These are phyloP conservation scores for Lanmaoa pseudosensibilis DNA, from an alignment of 768 basidiomycete species.

Conservation along the genomic window DNA sequence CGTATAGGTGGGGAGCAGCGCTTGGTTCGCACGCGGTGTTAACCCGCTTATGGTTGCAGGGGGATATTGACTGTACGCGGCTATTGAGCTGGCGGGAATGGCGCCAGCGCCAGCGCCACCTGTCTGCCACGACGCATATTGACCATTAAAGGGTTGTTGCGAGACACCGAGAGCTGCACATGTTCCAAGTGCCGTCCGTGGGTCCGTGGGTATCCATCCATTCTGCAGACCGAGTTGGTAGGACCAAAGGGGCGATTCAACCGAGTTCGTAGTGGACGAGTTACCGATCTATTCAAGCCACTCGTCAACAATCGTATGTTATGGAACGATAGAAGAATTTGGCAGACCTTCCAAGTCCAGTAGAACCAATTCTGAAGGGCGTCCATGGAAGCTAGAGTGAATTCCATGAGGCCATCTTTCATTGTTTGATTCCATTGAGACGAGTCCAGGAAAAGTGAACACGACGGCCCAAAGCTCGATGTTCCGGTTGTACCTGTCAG, in stretches of 20 bases:
- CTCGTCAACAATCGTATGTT: neutral
- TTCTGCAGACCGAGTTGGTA: slow-evolving; percentile 68
- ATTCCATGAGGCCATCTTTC: slow-evolving; percentile 52
- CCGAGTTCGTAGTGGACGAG: slow-evolving; percentile 47
- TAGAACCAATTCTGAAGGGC: slow-evolving; percentile 68
- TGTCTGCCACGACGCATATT: slow-evolving; percentile 65
- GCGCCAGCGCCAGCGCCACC: slow-evolving; percentile 58
- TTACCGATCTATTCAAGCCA: slow-evolving; percentile 49
- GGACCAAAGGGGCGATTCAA: slow-evolving; percentile 64
- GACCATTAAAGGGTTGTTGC: slow-evolving; percentile 48
- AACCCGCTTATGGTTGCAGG: slow-evolving; percentile 49
- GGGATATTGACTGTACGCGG: slow-evolving; percentile 52
- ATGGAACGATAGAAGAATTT: neutral
- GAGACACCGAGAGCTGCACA: slow-evolving; percentile 57
- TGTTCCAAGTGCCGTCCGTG: slow-evolving; percentile 60
- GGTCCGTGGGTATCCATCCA: slow-evolving; percentile 80
- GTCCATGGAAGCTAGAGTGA: slow-evolving; percentile 62
- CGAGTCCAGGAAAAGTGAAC: slow-evolving; percentile 49
- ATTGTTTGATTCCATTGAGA: slow-evolving; percentile 50
- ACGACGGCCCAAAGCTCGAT: slow-evolving; percentile 29
- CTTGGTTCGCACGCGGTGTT: slow-evolving; percentile 36
- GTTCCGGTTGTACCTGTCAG: slow-evolving; percentile 37
- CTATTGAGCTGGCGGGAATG: slow-evolving; percentile 42
- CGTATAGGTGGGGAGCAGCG: slow-evolving; percentile 62
- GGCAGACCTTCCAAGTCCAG: slow-evolving; percentile 73